Conservation (phyloP, 257 asterid species). For the Misopates orontium region DNA sequence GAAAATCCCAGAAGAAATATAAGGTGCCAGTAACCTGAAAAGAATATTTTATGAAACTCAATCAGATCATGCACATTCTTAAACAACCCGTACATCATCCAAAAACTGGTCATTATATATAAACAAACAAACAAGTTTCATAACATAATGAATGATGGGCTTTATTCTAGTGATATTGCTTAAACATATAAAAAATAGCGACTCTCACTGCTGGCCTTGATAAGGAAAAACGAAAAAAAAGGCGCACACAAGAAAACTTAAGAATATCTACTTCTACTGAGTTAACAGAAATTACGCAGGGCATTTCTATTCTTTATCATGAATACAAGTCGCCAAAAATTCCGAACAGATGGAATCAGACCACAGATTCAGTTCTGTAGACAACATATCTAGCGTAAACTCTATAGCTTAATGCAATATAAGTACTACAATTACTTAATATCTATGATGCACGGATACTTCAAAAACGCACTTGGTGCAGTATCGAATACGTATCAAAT, state of each 20-base stretch:
- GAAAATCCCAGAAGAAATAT: constrained; percentile 71
- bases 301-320: background rate
- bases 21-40: constrained; percentile 78
- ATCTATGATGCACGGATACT: too few species aligned
- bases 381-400: background rate
- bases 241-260: too few species aligned
- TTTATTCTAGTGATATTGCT: background rate
- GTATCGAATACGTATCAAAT: too few species aligned
- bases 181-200: background rate
- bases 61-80: background rate
- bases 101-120: background rate
- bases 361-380: background rate
- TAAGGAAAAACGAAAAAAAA: background rate
- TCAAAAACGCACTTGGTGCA: too few species aligned
- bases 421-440: too few species aligned
- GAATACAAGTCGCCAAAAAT: background rate
- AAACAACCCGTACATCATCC: background rate
- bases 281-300: background rate
- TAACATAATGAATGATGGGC: background rate
- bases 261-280: background rate
- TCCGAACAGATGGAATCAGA: background rate
- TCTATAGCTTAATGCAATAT: background rate
- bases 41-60: background rate
- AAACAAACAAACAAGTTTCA: background rate
- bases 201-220: background rate